phyloP scores from a whole-genome alignment of 352 stramenopile species.

The Phytophthora boehmeriae region DNA sequence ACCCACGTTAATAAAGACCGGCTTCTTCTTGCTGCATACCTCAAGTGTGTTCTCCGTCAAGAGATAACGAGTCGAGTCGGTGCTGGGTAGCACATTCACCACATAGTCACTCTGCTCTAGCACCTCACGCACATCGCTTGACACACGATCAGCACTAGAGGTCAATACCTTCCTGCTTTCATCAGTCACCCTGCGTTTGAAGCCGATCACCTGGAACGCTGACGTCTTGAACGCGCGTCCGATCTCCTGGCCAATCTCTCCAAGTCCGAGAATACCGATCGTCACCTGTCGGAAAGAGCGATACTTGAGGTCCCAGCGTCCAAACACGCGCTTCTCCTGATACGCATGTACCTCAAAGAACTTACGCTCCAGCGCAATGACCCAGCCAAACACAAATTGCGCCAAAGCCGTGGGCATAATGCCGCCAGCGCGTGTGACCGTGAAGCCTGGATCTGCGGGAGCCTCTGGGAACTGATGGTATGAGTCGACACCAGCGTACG shows the following conservation, averaged over 20 bases:
- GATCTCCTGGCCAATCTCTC: slow-evolving; percentile 67
- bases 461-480: slow-evolving; percentile 41
- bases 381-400: slow-evolving; percentile 55
- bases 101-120: slow-evolving; percentile 72
- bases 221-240: slow-evolving; percentile 51
- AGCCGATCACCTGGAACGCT: slow-evolving; percentile 66
- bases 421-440: slow-evolving; percentile 50
- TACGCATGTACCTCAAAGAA: slow-evolving; percentile 44
- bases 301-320: slow-evolving; percentile 43
- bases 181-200: slow-evolving; percentile 59
- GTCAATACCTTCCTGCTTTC: slow-evolving; percentile 19
- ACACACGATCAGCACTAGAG: slow-evolving; percentile 45
- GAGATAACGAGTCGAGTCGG: slow-evolving; percentile 65
- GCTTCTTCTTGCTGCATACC: slow-evolving; percentile 51
- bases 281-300: slow-evolving; percentile 49
- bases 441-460: slow-evolving; percentile 33
- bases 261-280: slow-evolving; percentile 63
- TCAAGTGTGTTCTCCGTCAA: slow-evolving; percentile 57
- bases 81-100: slow-evolving; percentile 87
- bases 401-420: slow-evolving; percentile 60
- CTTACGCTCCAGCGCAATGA: slow-evolving; percentile 51
- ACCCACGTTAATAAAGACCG: slow-evolving; percentile 89
- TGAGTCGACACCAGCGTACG: slow-evolving; percentile 56
- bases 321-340: slow-evolving; percentile 40
- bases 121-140: slow-evolving; percentile 50